A percentile compares a stretch with the other conserved stretches of the same genome.
phyloP scores from a whole-genome alignment of 108 stramenopile genomes.

The Pseudonitzschia pungens region DNA sequence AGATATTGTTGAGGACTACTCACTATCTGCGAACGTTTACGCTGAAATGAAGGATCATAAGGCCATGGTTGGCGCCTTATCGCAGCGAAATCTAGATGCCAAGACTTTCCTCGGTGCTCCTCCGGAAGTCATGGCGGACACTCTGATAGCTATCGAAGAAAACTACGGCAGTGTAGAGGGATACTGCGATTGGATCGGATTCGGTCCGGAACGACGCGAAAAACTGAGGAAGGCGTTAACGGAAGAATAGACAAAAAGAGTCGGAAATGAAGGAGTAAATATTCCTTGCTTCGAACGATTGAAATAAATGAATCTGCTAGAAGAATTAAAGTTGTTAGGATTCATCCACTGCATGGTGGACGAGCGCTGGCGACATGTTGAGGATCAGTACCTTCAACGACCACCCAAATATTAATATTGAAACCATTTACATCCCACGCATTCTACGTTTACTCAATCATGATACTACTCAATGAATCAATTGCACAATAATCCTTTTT shows the following conservation, averaged over 20 bases:
- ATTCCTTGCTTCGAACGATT: neutral
- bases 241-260: conserved; percentile 16
- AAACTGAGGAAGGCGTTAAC: conserved; percentile 67
- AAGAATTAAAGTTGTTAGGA: neutral
- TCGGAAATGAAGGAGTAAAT: neutral
- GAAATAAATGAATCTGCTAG: neutral
- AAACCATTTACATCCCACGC: neutral
- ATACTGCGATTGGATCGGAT: conserved; percentile 87
- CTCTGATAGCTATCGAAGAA: conserved; percentile 66
- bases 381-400: neutral
- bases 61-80: conserved; percentile 92
- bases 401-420: neutral
- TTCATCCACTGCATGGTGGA: neutral
- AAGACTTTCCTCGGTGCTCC: conserved; percentile 91
- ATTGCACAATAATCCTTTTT: no score
- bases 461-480: neutral
- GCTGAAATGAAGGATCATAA: conserved; percentile 91
- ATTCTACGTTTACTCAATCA: neutral
- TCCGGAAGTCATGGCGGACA: conserved; percentile 84
- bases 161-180: conserved; percentile 81
- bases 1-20: conserved; percentile 87
- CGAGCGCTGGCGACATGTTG: neutral
- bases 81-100: conserved; percentile 82
- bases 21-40: conserved; percentile 88
- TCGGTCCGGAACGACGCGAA: conserved; percentile 73